Evolutionary conservation across 805 yeast genomes (phyloP), one percentile per base, ranked within the genome.

Genomic region (Lachancea dasiensis): DNA sequence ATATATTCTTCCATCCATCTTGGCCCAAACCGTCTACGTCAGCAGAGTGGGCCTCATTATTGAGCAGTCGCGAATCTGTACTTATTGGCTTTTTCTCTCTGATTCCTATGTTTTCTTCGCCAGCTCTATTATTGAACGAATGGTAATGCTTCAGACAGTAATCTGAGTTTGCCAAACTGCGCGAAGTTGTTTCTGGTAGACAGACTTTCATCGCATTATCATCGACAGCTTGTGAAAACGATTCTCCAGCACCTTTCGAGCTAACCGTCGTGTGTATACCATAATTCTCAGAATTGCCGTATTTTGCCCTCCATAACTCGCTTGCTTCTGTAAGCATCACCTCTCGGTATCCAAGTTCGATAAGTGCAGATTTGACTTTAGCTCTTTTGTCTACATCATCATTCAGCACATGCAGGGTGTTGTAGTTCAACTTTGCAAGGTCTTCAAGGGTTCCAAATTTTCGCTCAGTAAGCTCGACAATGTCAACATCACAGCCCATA

Each of bases 401-500:
- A 8, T 33, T 32, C 5, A 52, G 8, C 1, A 52, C 41, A 31
- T 51, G 49, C 11, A 61, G 38, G 1, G 57, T 52, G 21, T 48
- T 40, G 30, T 43, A 58, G 31, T 58, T 56, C 14, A 43, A 38
- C 31, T 46, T 50, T 5, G 73, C 70, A 21, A 61, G 31, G 19
- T 52, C 47, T 39, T 64, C 67, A 17, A 69, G 47, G 37, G 62
- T 66, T 34, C 61, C 66, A 45, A 84, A 81, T 48, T 83, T 70
- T 48, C 89, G 69, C 54, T 87, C 96, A 22, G 86, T 82, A 30
- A 82, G 61, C 40, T 89, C 97, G 18, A 87, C 61, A 11, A 81
- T 67, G 60, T 89, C 97, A 29, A 87, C 92, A 58, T 87, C 94
- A 38, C 95, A 81, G 18, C 98, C 99, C 18, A 92, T 58, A 63